Evolutionary conservation across 2,329 filamentous ascomycete genomes (phyloP).

Genomic region (Septoria linicola): DNA sequence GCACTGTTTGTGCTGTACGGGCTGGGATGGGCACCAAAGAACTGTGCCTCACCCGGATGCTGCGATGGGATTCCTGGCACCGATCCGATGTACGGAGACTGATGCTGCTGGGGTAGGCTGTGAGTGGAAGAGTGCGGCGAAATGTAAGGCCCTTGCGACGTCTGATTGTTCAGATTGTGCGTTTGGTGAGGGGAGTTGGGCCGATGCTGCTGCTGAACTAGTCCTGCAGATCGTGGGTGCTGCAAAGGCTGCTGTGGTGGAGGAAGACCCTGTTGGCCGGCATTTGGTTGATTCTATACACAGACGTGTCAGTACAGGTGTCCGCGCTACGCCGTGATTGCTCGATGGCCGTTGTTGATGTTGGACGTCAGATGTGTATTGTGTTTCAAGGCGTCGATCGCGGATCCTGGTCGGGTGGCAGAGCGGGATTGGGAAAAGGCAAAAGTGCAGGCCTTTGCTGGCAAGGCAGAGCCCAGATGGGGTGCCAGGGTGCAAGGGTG

Average conservation of each 20-base stretch:
- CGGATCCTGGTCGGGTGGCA: conserved; percentile 19
- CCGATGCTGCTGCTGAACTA: conserved; percentile 69
- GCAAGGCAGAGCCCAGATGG: conserved; percentile 10
- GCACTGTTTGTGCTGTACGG: conserved; percentile 81
- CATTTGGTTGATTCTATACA: conserved; percentile 34
- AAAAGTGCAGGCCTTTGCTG: conserved; percentile 11
- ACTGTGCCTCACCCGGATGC: conserved; percentile 65
- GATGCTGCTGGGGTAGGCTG: conserved; percentile 51
- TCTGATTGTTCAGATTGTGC: conserved; percentile 57
- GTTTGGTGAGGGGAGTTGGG: conserved; percentile 62
- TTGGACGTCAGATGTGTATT: conserved; percentile 21
- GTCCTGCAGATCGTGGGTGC: conserved; percentile 68
- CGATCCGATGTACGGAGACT: conserved; percentile 65
- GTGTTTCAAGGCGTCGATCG: conserved; percentile 24
- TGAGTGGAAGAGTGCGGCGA: conserved; percentile 65
- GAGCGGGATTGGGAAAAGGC: conserved; percentile 9
- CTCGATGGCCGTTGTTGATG: conserved; percentile 15
- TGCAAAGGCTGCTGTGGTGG: conserved; percentile 62
- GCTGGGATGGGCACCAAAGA: conserved; percentile 75
- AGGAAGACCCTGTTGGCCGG: conserved; percentile 64
- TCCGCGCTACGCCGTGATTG: conserved; percentile 18
- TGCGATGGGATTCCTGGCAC: conserved; percentile 62
- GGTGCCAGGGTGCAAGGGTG: conserved; percentile 18
- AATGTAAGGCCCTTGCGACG: conserved; percentile 61
- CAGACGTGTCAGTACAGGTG: conserved; percentile 24